Percentiles rank a stretch among this genome's conserved stretches.
These are phyloP conservation scores for thale cress (Arabidopsis thaliana) DNA, from an alignment of 345 rosid genomes.

Conservation along the genomic window DNA sequence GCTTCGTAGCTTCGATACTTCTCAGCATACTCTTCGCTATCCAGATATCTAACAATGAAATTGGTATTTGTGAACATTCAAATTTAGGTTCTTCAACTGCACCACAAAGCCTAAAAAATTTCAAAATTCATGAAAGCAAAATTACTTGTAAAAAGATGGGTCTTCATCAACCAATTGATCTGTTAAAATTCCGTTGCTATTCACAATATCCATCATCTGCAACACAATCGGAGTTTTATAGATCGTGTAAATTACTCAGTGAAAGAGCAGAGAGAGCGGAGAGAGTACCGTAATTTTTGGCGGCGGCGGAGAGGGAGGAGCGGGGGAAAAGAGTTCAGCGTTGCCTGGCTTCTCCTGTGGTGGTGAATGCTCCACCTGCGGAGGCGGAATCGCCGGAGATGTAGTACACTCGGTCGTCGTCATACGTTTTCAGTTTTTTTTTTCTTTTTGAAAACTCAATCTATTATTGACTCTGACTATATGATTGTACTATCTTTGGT, in stretches of 20 bases:
- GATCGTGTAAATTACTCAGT: not conserved
- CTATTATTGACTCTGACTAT: too few relatives aligned
- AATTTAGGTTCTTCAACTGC: not conserved
- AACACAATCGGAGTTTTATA: slow-evolving; percentile 18
- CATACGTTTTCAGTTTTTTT: too few relatives aligned
- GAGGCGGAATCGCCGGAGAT: slow-evolving; percentile 36
- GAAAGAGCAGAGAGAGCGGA: not conserved
- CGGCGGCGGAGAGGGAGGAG: slow-evolving; percentile 6
- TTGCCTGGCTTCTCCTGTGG: not conserved
- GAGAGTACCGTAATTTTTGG: slow-evolving; percentile 30
- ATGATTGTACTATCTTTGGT: too few relatives aligned
- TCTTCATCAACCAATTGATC: not conserved
- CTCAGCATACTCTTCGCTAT: slow-evolving; percentile 51
- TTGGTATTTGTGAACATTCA: not conserved
- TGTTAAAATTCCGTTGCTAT: slow-evolving; percentile 19
- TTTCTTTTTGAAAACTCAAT: too few relatives aligned
- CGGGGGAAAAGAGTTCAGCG: not conserved
- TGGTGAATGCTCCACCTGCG: slow-evolving; percentile 1
- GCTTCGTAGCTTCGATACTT: slow-evolving; percentile 66
- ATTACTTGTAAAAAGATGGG: slow-evolving; percentile 30
- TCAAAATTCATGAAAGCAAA: not conserved
- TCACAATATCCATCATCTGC: slow-evolving; percentile 8
- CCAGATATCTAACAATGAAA: slow-evolving; percentile 49
- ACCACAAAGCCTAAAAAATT: not conserved
- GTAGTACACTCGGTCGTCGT: slow-evolving; percentile 5